Percentiles rank a stretch among this genome's conserved stretches.
Evolutionary conservation across 345 rosid species (phyloP).

Genomic region (Hypericum androsaemum): DNA sequence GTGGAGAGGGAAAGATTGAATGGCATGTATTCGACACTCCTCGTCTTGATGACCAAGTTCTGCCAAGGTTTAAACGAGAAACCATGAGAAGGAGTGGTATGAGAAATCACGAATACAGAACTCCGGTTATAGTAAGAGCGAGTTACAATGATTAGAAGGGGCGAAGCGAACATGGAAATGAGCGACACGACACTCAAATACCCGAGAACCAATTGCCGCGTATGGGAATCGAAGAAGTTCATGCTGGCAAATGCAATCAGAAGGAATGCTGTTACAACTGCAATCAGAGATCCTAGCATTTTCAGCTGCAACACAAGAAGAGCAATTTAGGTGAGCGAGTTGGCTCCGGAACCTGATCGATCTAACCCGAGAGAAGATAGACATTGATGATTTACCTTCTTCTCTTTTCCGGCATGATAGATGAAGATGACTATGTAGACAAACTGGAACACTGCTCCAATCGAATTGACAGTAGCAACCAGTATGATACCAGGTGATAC

Average conservation of each 20-base stretch:
- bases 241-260: conserved; percentile 27
- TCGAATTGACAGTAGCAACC: conserved; percentile 38
- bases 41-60: conserved; percentile 38
- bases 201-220: conserved; percentile 33
- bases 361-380: too few species aligned
- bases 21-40: conserved; percentile 49
- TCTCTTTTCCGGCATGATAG: conserved; percentile 21
- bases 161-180: conserved; percentile 46
- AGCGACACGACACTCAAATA: conserved; percentile 42
- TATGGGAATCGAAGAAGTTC: conserved; percentile 12
- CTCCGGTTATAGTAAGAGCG: not conserved
- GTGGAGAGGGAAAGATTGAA: conserved; percentile 42
- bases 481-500: conserved; percentile 32
- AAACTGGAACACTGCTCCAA: conserved; percentile 40
- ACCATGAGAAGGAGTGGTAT: not conserved
- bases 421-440: conserved; percentile 37
- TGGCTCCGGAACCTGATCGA: too few species aligned
- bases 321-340: not conserved
- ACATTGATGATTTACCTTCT: conserved; percentile 19
- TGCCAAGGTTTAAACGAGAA: conserved; percentile 8
- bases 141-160: conserved; percentile 40
- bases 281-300: conserved; percentile 29
- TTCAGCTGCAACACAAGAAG: conserved; percentile 28
- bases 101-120: not conserved
- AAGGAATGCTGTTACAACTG: conserved; percentile 21